Conservation (phyloP, 805 yeast genomes). For the Hanseniaspora mollemarum region DNA sequence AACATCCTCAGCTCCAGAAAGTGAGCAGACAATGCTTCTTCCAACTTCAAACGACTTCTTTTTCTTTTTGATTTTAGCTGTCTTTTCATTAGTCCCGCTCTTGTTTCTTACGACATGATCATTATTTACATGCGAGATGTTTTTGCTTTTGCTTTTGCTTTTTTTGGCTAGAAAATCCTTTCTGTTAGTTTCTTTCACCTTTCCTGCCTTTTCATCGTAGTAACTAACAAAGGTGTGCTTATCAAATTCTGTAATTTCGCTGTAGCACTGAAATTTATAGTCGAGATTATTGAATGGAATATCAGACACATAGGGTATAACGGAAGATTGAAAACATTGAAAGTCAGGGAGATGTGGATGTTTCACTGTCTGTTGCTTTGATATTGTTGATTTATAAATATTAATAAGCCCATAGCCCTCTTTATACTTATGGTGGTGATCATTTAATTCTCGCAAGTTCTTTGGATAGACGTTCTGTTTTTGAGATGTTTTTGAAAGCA, state of each 20-base stretch:
- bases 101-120: neutral
- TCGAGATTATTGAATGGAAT: constrained; percentile 4
- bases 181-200: neutral
- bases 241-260: neutral
- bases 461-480: neutral
- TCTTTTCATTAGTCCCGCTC: too few species aligned
- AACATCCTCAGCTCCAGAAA: neutral
- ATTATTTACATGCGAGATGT: neutral
- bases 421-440: neutral
- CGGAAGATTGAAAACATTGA: neutral
- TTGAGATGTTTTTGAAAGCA: constrained; percentile 32
- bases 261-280: constrained; percentile 1
- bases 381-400: constrained; percentile 2
- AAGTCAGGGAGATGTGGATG: constrained; percentile 11
- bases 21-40: constrained; percentile 3
- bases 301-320: neutral
- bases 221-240: constrained; percentile 5
- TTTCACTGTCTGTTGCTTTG: constrained; percentile 1
- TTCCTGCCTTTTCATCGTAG: neutral
- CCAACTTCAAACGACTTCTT: neutral
- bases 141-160: neutral
- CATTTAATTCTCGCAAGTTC: neutral
- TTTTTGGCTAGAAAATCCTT: constrained; percentile 4
- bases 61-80: neutral
- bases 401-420: neutral